Evolutionary conservation across 108 stramenopile genomes (phyloP).

Genomic region (Conticribra guillardii): DNA sequence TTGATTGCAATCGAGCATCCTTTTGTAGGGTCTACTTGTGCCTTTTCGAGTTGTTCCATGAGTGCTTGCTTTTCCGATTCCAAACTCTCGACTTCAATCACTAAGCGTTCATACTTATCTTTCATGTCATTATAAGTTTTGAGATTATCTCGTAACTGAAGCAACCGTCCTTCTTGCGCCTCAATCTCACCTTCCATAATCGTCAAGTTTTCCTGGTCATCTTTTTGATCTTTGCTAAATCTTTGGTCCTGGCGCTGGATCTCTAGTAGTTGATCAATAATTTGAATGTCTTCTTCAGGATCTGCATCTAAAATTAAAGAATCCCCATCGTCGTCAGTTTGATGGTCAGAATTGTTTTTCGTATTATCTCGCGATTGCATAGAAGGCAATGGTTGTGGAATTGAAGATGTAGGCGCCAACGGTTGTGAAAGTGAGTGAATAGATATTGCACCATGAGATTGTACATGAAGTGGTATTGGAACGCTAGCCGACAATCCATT

Average conservation of each 20-base stretch:
- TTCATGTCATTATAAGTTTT: constrained; percentile 78
- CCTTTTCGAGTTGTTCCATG: constrained; percentile 68
- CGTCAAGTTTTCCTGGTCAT: constrained; percentile 59
- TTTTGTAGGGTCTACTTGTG: constrained; percentile 59
- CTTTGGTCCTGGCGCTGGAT: constrained; percentile 68
- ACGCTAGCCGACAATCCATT: constrained; percentile 8
- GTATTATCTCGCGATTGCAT: neutral
- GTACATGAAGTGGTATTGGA: constrained; percentile 7
- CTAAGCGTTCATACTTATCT: constrained; percentile 72
- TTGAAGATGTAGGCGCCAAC: neutral
- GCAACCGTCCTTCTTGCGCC: constrained; percentile 67
- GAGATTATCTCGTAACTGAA: constrained; percentile 70
- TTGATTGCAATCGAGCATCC: constrained; percentile 75
- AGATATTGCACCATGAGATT: neutral
- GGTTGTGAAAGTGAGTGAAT: neutral
- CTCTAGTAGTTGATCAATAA: constrained; percentile 30
- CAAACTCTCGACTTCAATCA: constrained; percentile 72
- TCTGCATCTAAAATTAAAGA: constrained; percentile 23
- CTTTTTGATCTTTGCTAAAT: constrained; percentile 47
- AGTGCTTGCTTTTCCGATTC: constrained; percentile 73
- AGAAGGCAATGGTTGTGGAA: constrained; percentile 9
- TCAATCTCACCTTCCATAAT: constrained; percentile 73
- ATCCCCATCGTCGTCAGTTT: constrained; percentile 21
- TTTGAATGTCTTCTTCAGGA: constrained; percentile 19
- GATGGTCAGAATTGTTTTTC: constrained; percentile 1